Evolutionary conservation across 1,284 basidiomycete species (phyloP).

Genomic region (Athelia psychrophila): DNA sequence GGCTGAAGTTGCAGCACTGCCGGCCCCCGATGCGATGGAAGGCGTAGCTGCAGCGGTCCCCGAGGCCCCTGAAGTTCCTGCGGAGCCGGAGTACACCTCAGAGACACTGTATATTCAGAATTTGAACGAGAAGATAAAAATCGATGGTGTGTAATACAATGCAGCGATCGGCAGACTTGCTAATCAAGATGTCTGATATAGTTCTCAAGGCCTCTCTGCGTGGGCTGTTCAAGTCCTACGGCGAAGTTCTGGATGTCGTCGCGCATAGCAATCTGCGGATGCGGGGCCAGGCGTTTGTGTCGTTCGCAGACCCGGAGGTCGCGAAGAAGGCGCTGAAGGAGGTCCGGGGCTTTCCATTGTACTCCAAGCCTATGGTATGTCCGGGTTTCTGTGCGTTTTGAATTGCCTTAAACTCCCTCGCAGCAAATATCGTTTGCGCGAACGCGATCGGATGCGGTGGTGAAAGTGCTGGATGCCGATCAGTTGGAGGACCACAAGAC

Average conservation of each 20-base stretch:
- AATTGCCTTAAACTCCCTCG: conserved; percentile 1
- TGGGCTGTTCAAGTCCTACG: conserved; percentile 92
- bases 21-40: conserved; percentile 34
- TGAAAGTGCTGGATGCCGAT: conserved; percentile 67
- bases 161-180: conserved; percentile 6
- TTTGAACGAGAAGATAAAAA: conserved; percentile 94
- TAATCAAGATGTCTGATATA: conserved; percentile 18
- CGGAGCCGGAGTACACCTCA: conserved; percentile 48
- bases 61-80: conserved; percentile 26
- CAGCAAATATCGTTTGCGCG: conserved; percentile 94
- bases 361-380: conserved; percentile 92
- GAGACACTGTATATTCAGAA: conserved; percentile 98
- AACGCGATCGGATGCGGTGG: conserved; percentile 87
- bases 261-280: conserved; percentile 94
- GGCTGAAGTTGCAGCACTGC: conserved; percentile 34
- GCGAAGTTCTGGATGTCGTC: conserved; percentile 88
- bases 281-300: conserved; percentile 98
- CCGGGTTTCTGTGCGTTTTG: conserved; percentile 1
- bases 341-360: conserved; percentile 91
- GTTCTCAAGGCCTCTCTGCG: conserved; percentile 89
- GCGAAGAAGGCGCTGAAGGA: conserved; percentile 90
- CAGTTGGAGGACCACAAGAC: conserved; percentile 77
- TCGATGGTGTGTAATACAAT: conserved; percentile 55
- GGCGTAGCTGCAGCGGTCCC: conserved; percentile 29
- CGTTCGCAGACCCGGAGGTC: conserved; percentile 77